phyloP scores from a whole-genome alignment of 148 eudicot genomes.

The Rhododendron vialii region DNA sequence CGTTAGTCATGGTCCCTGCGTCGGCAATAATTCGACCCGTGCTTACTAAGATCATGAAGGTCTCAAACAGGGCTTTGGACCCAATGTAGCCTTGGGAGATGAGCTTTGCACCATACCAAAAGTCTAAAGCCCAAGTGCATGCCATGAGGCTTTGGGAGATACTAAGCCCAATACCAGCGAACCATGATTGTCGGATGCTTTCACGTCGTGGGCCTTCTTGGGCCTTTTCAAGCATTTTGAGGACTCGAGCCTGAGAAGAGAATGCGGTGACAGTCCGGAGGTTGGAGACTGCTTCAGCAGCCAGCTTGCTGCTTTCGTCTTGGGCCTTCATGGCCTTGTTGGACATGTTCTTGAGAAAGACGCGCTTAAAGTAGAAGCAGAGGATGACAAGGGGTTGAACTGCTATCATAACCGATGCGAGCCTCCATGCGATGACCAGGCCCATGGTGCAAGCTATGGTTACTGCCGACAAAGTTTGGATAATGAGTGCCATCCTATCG shows the following conservation, averaged over 20 bases:
- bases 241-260: background rate
- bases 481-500: background rate
- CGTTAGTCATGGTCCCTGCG: background rate
- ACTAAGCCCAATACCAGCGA: background rate
- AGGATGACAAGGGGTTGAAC: background rate
- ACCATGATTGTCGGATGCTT: background rate
- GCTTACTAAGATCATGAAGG: background rate
- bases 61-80: background rate
- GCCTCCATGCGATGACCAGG: background rate
- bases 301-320: background rate
- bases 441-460: background rate
- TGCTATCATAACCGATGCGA: background rate
- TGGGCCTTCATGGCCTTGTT: background rate
- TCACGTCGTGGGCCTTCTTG: background rate
- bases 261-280: background rate
- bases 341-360: background rate
- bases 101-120: background rate
- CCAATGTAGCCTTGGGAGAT: background rate
- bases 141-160: background rate
- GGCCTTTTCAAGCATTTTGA: background rate
- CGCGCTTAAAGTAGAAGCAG: background rate
- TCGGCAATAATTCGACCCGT: background rate
- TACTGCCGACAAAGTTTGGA: background rate
- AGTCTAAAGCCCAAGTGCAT: background rate
- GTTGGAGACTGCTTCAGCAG: background rate